phyloP scores from a whole-genome alignment of 331 rosid genomes.

The Pyracantha coccinea region DNA sequence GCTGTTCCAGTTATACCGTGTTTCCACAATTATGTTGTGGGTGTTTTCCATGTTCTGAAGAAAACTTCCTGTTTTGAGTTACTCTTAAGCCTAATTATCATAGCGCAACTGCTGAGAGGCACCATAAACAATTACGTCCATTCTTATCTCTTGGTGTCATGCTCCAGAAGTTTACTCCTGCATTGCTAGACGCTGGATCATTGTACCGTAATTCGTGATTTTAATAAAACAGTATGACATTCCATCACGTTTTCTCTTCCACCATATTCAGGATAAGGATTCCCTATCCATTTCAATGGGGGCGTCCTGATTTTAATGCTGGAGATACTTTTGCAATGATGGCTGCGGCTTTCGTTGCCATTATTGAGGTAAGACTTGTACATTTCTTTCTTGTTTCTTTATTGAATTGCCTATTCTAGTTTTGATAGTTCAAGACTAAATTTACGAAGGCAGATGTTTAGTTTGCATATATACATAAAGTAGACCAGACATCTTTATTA shows the following conservation, averaged over 20 bases:
- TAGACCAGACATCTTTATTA: neutral
- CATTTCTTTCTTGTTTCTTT: neutral
- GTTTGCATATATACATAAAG: neutral
- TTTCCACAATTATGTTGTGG: no score
- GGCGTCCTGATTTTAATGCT: conserved; percentile 57
- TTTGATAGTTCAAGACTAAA: neutral
- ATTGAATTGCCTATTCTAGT: neutral
- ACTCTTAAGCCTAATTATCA: neutral
- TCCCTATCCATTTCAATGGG: conserved; percentile 98
- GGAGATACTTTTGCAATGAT: conserved; percentile 68
- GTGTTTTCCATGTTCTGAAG: neutral
- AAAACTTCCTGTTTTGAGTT: neutral
- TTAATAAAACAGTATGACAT: neutral
- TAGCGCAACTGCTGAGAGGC: neutral
- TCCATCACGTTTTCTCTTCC: neutral
- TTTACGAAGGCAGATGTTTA: neutral
- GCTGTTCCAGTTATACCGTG: no score
- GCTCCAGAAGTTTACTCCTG: neutral
- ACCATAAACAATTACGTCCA: neutral
- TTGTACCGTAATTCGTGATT: neutral
- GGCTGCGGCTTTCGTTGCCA: conserved; percentile 70
- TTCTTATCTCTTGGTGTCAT: neutral
- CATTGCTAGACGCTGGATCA: neutral
- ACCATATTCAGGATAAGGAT: conserved; percentile 62
- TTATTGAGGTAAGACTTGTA: conserved; percentile 54